Percentiles rank a stretch among this genome's conserved stretches.
phyloP scores from a whole-genome alignment of 2,329 filamentous ascomycete genomes.

The Aspergillus sp. region DNA sequence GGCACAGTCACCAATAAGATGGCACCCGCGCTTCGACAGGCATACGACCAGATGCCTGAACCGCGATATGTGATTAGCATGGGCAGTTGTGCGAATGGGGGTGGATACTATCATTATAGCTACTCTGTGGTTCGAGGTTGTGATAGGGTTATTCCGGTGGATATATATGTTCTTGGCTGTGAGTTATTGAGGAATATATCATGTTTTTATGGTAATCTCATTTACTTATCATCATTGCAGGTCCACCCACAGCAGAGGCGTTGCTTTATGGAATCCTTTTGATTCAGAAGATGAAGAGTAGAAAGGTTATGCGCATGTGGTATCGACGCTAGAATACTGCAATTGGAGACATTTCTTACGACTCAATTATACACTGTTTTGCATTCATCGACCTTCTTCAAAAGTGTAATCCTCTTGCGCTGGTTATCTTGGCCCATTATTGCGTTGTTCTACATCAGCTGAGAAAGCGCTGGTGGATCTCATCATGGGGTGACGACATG shows the following conservation, averaged over 20 bases:
- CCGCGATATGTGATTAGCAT: constrained; percentile 84
- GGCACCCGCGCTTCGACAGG: constrained; percentile 82
- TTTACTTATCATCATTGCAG: constrained; percentile 21
- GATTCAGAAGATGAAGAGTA: constrained; percentile 73
- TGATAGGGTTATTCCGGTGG: constrained; percentile 76
- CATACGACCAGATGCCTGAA: constrained; percentile 96
- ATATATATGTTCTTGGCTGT: constrained; percentile 80
- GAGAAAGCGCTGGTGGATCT: neutral
- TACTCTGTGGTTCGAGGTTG: constrained; percentile 74
- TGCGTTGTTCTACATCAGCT: neutral
- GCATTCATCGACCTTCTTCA: too few relatives aligned
- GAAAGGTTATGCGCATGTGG: constrained; percentile 54
- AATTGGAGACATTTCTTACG: too few relatives aligned
- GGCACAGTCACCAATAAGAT: constrained; percentile 95
- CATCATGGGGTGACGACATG: neutral
- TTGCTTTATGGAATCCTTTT: constrained; percentile 68
- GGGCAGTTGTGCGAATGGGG: constrained; percentile 81
- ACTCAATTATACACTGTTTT: too few relatives aligned
- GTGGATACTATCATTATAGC: constrained; percentile 84
- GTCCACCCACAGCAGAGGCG: constrained; percentile 51
- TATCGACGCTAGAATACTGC: constrained; percentile 51
- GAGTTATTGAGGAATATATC: constrained; percentile 40
- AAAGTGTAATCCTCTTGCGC: too few relatives aligned
- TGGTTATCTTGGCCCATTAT: too few relatives aligned
- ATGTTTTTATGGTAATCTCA: neutral